phyloP scores from a whole-genome alignment of 257 asterid genomes.

The Eucommia ulmoides region DNA sequence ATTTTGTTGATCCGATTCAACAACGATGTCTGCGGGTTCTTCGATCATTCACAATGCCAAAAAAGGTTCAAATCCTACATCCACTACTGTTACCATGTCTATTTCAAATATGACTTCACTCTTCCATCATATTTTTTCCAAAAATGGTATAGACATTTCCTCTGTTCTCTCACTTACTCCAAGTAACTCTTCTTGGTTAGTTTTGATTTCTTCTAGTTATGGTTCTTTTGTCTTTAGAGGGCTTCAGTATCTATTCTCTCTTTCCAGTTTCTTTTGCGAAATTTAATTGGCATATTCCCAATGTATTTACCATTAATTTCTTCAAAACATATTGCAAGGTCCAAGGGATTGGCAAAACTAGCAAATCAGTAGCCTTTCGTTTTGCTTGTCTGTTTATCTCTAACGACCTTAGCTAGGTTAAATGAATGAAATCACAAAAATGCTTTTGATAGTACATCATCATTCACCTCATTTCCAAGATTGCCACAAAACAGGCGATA shows the following conservation, averaged over 20 bases:
- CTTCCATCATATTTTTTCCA: too few species aligned
- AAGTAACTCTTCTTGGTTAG: constrained; percentile 7
- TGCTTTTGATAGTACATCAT: constrained; percentile 85
- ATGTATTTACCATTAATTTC: constrained; percentile 97
- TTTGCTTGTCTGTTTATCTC: constrained; percentile 95
- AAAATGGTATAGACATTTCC: too few species aligned
- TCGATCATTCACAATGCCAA: too few species aligned
- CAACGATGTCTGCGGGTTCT: too few species aligned
- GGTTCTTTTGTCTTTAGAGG: constrained; percentile 46
- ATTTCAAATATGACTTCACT: too few species aligned
- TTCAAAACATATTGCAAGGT: constrained; percentile 74
- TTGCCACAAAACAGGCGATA: constrained; percentile 89
- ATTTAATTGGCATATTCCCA: constrained; percentile 89
- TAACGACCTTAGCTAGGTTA: constrained; percentile 92
- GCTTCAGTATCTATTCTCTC: constrained; percentile 72
- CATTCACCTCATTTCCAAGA: constrained; percentile 98
- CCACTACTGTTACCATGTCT: too few species aligned
- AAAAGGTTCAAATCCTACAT: too few species aligned
- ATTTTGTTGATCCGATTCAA: too few species aligned
- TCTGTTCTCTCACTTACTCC: too few species aligned
- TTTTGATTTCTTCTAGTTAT: constrained; percentile 10
- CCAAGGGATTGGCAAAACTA: constrained; percentile 78
- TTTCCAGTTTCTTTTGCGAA: constrained; percentile 89
- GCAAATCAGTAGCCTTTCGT: constrained; percentile 91
- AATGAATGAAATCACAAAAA: constrained; percentile 77